Evolutionary conservation across 1,284 basidiomycete species (phyloP).

Genomic region (Puccinia hordei): DNA sequence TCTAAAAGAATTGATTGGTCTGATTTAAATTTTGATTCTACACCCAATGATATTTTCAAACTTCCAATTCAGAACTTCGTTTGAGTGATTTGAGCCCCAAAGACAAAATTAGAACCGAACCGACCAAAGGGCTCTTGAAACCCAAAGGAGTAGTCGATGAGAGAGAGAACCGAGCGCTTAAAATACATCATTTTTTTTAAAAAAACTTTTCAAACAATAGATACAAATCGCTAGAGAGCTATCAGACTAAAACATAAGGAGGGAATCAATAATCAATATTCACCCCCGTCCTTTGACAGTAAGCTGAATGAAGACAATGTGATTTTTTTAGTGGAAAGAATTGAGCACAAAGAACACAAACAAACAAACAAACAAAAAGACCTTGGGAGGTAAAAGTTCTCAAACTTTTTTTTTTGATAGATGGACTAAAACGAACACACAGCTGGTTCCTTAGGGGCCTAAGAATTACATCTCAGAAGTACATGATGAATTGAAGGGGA

Average conservation of each 20-base stretch:
- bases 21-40: not conserved
- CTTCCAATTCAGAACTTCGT: too few relatives aligned
- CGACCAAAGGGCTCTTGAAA: too few relatives aligned
- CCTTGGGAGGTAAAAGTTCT: not conserved
- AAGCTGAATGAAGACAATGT: too few relatives aligned
- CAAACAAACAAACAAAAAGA: not conserved
- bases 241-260: not conserved
- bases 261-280: not conserved
- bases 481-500: not conserved
- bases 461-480: not conserved
- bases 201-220: not conserved
- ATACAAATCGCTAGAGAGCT: not conserved
- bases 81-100: too few relatives aligned
- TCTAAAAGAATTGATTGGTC: slow-evolving; percentile 3
- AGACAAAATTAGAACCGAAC: too few relatives aligned
- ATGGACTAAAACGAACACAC: not conserved
- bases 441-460: not conserved
- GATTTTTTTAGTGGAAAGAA: not conserved
- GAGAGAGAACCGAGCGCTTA: not conserved
- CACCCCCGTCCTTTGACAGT: not conserved
- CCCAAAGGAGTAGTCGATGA: too few relatives aligned
- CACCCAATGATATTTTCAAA: not conserved
- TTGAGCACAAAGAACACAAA: not conserved
- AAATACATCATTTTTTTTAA: not conserved
- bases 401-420: not conserved